Base-by-base conservation (phyloP, 495 filamentous ascomycete species). In the Podospora sp. region DNA sequence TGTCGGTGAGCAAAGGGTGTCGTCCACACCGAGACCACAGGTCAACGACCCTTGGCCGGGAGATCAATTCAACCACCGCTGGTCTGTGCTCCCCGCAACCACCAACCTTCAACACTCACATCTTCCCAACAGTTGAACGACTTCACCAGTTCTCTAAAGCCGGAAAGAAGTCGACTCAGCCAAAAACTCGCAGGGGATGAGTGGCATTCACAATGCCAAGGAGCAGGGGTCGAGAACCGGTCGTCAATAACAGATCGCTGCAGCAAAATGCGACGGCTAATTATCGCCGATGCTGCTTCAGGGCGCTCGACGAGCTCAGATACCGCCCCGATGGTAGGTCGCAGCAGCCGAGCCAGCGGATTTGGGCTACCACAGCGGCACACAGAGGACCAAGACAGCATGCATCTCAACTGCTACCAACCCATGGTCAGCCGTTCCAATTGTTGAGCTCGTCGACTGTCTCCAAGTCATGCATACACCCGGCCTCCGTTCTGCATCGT, bases 141-240 rank as follows among this genome's bases (percentile, higher is more conserved):
- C 9, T 18, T 46, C 9, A 6, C 14, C 40, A 46, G 14, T 46
- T 46, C 40, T 14, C 5, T 11, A 18, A 46, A 2, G 12, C 9
- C 29, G 12, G 7, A 12, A 26, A 27, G 14, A 6, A 57, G 26
- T 62, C 59, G 40, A 62, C 22, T 21, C 14, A 26, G 20, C 35
- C 5, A 6, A 27, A 52, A 55, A 35, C n/a, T 16, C 29, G 26
- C 24, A 52, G 52, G 52, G 27, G 9, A 55, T 4, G 64, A 60
- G 68, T 70, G 68, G 18, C 68, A 70, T 64, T 70, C 64, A 40
- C n/a, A 55, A 25, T 46, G 65, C 68, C 68, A 70, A 70, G 68
- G 22, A 12, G 53, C 35, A 60, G 64, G 65, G 68, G 68, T 33
- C 27, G 22, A 35, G 36, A 53, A 22, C 59, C 51, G 68, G 52